Percentiles rank a stretch among this genome's conserved stretches.
Evolutionary conservation across 2,329 filamentous ascomycete species (phyloP).

Genomic region (Cladosporium sp.): DNA sequence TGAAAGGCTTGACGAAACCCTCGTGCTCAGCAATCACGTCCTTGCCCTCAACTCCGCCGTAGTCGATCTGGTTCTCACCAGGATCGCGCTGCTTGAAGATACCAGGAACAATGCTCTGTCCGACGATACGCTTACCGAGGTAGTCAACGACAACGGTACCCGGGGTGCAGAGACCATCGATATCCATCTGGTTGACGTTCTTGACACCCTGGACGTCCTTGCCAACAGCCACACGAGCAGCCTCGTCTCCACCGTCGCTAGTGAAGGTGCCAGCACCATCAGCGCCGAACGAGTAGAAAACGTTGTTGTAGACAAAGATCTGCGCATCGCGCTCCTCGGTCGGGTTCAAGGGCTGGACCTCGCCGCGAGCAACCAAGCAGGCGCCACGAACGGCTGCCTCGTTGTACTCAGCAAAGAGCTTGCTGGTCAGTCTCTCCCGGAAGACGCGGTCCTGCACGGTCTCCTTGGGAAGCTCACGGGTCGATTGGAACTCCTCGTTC

Average conservation of each 20-base stretch:
- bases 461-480: constrained; percentile 87
- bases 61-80: constrained; percentile 97
- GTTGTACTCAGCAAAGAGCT: constrained; percentile 96
- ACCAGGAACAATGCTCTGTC: constrained; percentile 94
- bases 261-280: constrained; percentile 97
- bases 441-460: constrained; percentile 94
- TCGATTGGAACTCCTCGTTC: constrained; percentile 99
- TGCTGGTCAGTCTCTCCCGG: constrained; percentile 86
- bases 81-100: constrained; percentile 99
- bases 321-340: constrained; percentile 90
- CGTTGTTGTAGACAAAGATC: constrained; percentile 99
- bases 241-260: constrained; percentile 93
- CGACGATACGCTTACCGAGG: constrained; percentile 92
- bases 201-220: constrained; percentile 95
- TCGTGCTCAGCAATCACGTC: constrained; percentile 90
- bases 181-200: constrained; percentile 94
- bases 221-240: constrained; percentile 88
- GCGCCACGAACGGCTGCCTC: constrained; percentile 91
- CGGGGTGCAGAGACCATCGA: constrained; percentile 88
- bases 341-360: constrained; percentile 89
- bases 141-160: constrained; percentile 97
- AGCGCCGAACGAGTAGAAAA: constrained; percentile 97
- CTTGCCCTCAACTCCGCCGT: constrained; percentile 95
- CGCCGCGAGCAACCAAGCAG: constrained; percentile 84
- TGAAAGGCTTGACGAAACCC: constrained; percentile 76